Evolutionary conservation across 169 alveolate species (phyloP).

Genomic region (Cystoisospora suis): DNA sequence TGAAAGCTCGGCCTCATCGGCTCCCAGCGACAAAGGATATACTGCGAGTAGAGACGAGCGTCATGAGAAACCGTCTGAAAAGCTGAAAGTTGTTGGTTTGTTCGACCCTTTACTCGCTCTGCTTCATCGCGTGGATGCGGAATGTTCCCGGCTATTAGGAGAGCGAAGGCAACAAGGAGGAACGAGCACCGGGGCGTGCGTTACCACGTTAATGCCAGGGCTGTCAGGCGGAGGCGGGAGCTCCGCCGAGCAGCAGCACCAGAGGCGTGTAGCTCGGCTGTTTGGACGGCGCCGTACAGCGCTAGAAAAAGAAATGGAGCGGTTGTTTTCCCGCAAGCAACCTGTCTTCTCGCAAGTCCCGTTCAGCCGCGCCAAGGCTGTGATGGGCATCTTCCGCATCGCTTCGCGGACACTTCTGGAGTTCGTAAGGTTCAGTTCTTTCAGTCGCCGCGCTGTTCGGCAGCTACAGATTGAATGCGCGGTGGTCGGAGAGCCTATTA

Average conservation of each 20-base stretch:
- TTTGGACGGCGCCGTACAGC: conserved; percentile 55
- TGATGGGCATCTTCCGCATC: conserved; percentile 59
- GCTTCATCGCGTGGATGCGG: conserved; percentile 34
- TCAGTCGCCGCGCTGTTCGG: conserved; percentile 53
- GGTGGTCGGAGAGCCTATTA: conserved; percentile 38
- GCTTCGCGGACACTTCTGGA: conserved; percentile 66
- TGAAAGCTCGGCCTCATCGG: not conserved
- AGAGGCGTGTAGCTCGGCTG: conserved; percentile 51
- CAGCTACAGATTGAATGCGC: conserved; percentile 71
- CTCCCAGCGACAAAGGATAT: no score
- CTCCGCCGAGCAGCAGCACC: conserved; percentile 11
- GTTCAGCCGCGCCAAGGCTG: conserved; percentile 63
- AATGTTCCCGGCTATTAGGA: not conserved
- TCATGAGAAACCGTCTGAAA: not conserved
- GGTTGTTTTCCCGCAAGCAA: conserved; percentile 60
- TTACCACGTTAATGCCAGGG: not conserved
- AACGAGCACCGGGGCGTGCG: conserved; percentile 3
- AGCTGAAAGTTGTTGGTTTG: not conserved
- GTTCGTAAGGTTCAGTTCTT: conserved; percentile 46
- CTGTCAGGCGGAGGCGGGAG: not conserved
- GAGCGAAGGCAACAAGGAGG: conserved; percentile 16
- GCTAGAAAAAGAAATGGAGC: conserved; percentile 59
- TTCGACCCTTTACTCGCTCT: conserved; percentile 32
- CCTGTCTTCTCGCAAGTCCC: conserved; percentile 40
- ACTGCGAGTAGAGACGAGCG: not conserved